Conservation (phyloP, 495 filamentous ascomycete species). For the Penicillium canescens region DNA sequence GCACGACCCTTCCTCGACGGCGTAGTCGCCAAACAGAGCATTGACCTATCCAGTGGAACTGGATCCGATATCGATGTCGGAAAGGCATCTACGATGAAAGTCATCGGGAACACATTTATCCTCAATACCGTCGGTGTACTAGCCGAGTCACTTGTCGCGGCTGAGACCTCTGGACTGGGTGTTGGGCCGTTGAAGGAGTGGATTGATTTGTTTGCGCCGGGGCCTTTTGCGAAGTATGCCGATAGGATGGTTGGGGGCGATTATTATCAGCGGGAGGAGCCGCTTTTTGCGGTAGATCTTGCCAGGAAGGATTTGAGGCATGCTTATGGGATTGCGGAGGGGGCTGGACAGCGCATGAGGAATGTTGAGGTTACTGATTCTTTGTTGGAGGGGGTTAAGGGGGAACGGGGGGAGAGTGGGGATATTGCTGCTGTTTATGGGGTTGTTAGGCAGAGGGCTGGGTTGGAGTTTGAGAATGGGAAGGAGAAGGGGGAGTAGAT, state of each 20-base stretch:
- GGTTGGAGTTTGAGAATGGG: constrained; percentile 67
- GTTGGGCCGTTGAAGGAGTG: constrained; percentile 64
- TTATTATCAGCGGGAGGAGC: constrained; percentile 70
- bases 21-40: constrained; percentile 69
- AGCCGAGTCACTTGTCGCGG: constrained; percentile 71
- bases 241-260: constrained; percentile 72
- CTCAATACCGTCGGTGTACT: constrained; percentile 79
- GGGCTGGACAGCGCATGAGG: constrained; percentile 60
- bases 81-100: constrained; percentile 58
- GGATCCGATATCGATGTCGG: constrained; percentile 33
- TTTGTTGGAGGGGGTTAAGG: constrained; percentile 69
- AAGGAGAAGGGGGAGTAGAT: neutral
- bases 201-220: constrained; percentile 62
- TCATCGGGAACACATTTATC: constrained; percentile 87
- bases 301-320: constrained; percentile 85
- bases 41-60: constrained; percentile 47
- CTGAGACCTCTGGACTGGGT: constrained; percentile 81
- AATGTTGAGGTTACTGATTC: constrained; percentile 66
- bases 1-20: constrained; percentile 75
- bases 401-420: constrained; percentile 69
- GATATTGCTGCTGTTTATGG: constrained; percentile 88
- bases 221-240: constrained; percentile 64
- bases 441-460: constrained; percentile 65
- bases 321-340: constrained; percentile 64
- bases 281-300: constrained; percentile 83